phyloP scores from a whole-genome alignment of 2,329 filamentous ascomycete genomes.

The Alternaria triticimaculans region DNA sequence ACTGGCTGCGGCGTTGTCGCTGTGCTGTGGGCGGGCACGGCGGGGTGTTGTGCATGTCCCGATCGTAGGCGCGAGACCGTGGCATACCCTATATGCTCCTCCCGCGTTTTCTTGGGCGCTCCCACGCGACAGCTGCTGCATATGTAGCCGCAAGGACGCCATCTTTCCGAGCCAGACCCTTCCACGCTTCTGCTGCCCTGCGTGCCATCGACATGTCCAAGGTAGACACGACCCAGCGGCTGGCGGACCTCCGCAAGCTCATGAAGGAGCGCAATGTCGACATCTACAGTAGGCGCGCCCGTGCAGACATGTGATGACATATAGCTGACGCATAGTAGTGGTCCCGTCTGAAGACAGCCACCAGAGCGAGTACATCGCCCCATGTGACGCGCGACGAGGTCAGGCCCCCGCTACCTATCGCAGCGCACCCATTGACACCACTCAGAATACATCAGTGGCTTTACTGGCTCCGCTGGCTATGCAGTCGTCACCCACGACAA shows the following conservation, averaged over 20 bases:
- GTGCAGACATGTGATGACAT: background rate
- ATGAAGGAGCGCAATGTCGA: constrained; percentile 90
- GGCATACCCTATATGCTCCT: constrained; percentile 40
- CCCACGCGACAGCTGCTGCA: constrained; percentile 34
- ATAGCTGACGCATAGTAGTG: constrained; percentile 65
- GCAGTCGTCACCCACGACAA: constrained; percentile 86
- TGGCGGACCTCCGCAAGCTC: constrained; percentile 77
- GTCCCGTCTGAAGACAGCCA: constrained; percentile 97
- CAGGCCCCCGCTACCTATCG: constrained; percentile 25
- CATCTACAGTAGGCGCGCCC: constrained; percentile 76
- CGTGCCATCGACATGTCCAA: constrained; percentile 70
- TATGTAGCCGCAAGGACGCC: constrained; percentile 33
- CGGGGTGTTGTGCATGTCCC: constrained; percentile 30
- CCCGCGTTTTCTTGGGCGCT: constrained; percentile 37
- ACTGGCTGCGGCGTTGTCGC: constrained; percentile 1
- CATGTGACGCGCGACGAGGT: constrained; percentile 88
- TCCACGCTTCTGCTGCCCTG: constrained; percentile 40
- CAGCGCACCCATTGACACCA: constrained; percentile 35
- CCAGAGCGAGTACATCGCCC: constrained; percentile 96
- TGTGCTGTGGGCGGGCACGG: constrained; percentile 18
- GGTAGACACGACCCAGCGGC: constrained; percentile 78
- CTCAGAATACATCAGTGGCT: constrained; percentile 84
- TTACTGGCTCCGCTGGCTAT: constrained; percentile 92
- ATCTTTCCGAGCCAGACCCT: constrained; percentile 25
- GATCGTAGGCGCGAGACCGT: constrained; percentile 25